Evolutionary conservation across 169 alveolate species (phyloP).

Genomic region (Theileria annulata): DNA sequence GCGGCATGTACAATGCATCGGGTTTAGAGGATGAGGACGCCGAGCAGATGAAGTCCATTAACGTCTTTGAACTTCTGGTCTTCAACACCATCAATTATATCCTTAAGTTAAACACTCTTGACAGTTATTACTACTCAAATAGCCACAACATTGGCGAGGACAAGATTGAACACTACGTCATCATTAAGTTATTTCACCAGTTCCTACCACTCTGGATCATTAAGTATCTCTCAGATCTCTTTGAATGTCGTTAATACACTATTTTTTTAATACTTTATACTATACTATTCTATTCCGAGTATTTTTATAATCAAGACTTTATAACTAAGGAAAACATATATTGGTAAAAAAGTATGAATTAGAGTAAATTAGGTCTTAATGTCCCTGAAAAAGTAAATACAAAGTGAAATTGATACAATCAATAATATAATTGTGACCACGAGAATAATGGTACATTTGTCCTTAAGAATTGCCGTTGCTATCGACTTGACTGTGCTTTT

Average conservation of each 20-base stretch:
- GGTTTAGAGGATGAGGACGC: neutral
- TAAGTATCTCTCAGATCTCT: slow-evolving; percentile 34
- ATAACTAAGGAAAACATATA: neutral
- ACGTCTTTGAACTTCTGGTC: slow-evolving; percentile 14
- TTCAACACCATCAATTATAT: neutral
- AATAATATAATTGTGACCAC: slow-evolving; percentile 34
- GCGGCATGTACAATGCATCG: neutral
- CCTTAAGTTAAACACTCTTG: neutral
- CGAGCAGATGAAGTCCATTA: neutral
- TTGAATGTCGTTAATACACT: slow-evolving; percentile 45
- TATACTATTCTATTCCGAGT: too few relatives aligned
- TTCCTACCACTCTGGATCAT: slow-evolving; percentile 53
- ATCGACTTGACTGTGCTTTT: slow-evolving; percentile 50
- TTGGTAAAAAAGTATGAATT: neutral
- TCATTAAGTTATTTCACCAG: slow-evolving; percentile 10
- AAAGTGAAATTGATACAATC: slow-evolving; percentile 18
- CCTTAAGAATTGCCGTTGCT: slow-evolving; percentile 52
- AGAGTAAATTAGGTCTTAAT: neutral
- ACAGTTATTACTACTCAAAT: neutral
- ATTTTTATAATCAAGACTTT: neutral
- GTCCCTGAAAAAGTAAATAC: slow-evolving; percentile 21
- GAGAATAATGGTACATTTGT: slow-evolving; percentile 40
- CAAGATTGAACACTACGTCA: neutral
- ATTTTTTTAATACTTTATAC: too few relatives aligned
- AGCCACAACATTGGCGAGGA: neutral